Evolutionary conservation across 768 basidiomycete genomes (phyloP), one percentile per base, ranked within the genome.

Genomic region (Amyloporia xantha): DNA sequence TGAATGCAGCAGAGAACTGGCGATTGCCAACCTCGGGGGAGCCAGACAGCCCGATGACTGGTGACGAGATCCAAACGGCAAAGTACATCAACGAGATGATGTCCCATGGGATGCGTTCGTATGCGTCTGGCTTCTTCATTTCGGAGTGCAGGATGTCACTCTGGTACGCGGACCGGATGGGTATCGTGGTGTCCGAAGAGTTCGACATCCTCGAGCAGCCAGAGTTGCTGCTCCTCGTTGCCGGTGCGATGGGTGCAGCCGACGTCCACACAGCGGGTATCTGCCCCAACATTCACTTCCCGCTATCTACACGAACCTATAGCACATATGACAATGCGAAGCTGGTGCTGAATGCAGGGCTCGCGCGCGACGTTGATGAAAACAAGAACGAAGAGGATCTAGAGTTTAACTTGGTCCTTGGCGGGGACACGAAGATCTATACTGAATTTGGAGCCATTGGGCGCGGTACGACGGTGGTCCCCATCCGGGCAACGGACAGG

Each of bases 121-220:
- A n/a, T n/a, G n/a, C n/a, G n/a, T n/a, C n/a, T n/a, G n/a, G n/a
- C n/a, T n/a, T n/a, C n/a, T n/a, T n/a, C n/a, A n/a, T n/a, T n/a
- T n/a, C n/a, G n/a, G n/a, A n/a, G n/a, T n/a, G n/a, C n/a, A n/a
- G n/a, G n/a, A 39, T 48, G 47, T 7, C 13, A 24, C 47, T 48
- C 23, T 48, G 47, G 49, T 50, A 50, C 28, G 44, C 45, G 1
- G 49, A 50, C 26, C 43, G 49, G 10, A 45, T 50, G 23, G 50
- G 50, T 5, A 20, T 51, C 21, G 20, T 51, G 9, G 20, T 20
- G 21, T 37, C 44, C 1, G 23, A 38, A 5, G 9, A 2, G 9
- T 48, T 51, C 35, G 45, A 51, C 46, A 19, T 47, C 4, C 25
- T 47, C 2, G 13, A 39, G 13, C 12, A 35, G 3, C 26, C 45